Percentiles rank a stretch among this genome's conserved stretches.
Evolutionary conservation across 495 filamentous ascomycete genomes (phyloP).

Genomic region (Lophiotrema nucula): DNA sequence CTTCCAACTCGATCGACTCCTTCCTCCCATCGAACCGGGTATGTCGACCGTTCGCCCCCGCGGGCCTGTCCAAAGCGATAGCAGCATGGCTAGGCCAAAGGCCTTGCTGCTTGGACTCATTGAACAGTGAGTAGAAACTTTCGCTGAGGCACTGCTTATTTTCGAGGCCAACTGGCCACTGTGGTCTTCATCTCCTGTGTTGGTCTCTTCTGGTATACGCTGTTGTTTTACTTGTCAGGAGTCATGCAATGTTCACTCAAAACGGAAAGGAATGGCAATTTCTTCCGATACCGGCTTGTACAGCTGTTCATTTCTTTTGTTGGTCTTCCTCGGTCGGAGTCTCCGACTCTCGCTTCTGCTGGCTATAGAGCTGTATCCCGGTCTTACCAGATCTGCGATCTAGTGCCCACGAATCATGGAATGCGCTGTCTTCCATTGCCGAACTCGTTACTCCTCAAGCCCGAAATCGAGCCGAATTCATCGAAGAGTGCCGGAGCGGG

Average conservation of each 20-base stretch:
- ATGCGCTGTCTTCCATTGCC: constrained; percentile 50
- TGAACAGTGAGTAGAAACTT: constrained; percentile 40
- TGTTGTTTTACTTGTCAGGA: no score
- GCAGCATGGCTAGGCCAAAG: constrained; percentile 39
- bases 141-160: background rate
- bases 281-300: constrained; percentile 19
- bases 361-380: background rate
- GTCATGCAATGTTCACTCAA: no score
- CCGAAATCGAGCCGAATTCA: constrained; percentile 64
- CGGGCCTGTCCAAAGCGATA: background rate
- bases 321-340: background rate
- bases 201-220: no score
- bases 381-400: constrained; percentile 25
- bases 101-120: constrained; percentile 40
- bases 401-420: constrained; percentile 53
- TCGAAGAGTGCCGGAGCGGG: constrained; percentile 68
- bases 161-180: no score
- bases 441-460: constrained; percentile 51
- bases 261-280: no score
- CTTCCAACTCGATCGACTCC: no score
- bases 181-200: no score
- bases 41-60: background rate
- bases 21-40: background rate
- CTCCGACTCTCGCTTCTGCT: constrained; percentile 6
- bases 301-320: background rate